phyloP scores from a whole-genome alignment of 1,284 basidiomycete genomes.

The Tilletia caries region DNA sequence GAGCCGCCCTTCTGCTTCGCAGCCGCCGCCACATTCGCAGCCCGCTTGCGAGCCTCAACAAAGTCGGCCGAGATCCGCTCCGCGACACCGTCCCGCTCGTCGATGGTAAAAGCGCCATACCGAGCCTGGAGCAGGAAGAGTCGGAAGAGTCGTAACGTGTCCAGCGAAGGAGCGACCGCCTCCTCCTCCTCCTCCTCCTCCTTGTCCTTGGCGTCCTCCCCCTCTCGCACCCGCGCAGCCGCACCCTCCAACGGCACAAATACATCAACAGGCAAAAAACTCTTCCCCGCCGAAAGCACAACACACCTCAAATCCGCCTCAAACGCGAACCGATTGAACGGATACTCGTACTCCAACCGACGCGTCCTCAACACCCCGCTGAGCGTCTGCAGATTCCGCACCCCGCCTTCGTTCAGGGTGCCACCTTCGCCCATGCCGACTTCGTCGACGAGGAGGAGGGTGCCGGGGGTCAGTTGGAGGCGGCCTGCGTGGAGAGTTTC shows the following conservation, averaged over 20 bases:
- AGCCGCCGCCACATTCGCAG: conserved; percentile 18
- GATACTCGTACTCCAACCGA: conserved; percentile 73
- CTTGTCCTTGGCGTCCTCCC: conserved; percentile 27
- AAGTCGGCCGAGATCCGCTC: conserved; percentile 46
- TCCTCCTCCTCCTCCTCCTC: conserved; percentile 19
- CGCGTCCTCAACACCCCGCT: conserved; percentile 69
- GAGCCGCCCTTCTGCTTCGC: conserved; percentile 19
- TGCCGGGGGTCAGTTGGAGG: conserved; percentile 69
- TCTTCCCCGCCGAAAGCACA: conserved; percentile 65
- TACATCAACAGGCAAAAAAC: conserved; percentile 51
- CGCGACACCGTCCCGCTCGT: conserved; percentile 36
- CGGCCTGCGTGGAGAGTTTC: conserved; percentile 71
- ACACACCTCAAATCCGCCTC: conserved; percentile 70
- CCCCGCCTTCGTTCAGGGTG: conserved; percentile 64
- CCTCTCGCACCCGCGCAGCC: no score
- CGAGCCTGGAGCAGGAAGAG: not conserved
- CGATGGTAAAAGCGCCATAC: not conserved
- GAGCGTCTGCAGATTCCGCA: conserved; percentile 68
- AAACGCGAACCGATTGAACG: conserved; percentile 71
- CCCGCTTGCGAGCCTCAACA: conserved; percentile 31
- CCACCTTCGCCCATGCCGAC: conserved; percentile 66
- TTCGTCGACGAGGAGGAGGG: conserved; percentile 68
- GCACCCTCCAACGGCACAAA: conserved; percentile 26
- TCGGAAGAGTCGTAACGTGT: conserved; percentile 1
- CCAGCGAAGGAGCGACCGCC: not conserved